phyloP scores from a whole-genome alignment of 345 rosid genomes.

The Jatropha curcas region DNA sequence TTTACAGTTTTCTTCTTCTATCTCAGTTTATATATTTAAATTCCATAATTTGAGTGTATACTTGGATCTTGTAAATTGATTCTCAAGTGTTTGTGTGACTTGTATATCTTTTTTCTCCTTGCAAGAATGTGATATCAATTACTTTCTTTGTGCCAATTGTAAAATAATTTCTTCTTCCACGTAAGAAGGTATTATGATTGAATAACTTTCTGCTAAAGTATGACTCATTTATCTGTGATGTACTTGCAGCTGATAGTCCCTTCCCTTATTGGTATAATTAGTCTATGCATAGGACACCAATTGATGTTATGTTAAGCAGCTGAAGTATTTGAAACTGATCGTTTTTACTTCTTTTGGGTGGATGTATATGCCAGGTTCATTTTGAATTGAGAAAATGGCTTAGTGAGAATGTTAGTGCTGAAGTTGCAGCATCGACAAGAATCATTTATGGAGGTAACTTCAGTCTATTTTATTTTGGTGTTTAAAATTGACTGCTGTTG shows the following conservation, averaged over 20 bases:
- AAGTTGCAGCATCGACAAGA: conserved; percentile 59
- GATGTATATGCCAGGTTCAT: conserved; percentile 48
- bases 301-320: background rate
- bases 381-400: conserved; percentile 70
- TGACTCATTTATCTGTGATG: background rate
- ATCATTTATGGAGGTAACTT: conserved; percentile 72
- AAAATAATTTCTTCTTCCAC: background rate
- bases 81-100: background rate
- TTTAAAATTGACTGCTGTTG: background rate
- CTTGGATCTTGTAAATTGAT: background rate
- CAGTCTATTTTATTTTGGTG: background rate
- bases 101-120: background rate
- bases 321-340: background rate
- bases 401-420: conserved; percentile 49
- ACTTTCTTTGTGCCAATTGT: background rate
- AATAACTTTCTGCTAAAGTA: background rate
- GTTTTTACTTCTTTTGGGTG: background rate
- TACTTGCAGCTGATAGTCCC: background rate
- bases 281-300: background rate
- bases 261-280: background rate
- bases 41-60: background rate
- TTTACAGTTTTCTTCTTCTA: background rate
- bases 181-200: background rate
- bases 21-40: background rate
- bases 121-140: background rate